A percentile compares a stretch with the other conserved stretches of the same genome.
These are phyloP conservation scores for Mediolabrus comicus DNA, from an alignment of 108 stramenopile species.

Conservation along the genomic window DNA sequence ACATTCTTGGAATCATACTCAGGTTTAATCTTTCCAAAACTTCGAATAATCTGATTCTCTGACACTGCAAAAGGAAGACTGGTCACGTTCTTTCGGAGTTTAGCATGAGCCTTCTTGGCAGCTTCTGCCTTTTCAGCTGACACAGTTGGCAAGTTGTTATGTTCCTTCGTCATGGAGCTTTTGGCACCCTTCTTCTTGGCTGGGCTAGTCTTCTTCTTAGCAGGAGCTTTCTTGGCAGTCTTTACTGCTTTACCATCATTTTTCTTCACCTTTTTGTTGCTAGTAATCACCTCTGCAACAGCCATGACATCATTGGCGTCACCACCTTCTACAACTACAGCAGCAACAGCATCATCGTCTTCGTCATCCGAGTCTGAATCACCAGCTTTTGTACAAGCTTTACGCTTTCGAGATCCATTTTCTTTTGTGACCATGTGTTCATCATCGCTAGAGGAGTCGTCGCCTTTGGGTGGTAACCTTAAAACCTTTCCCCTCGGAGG, in stretches of 20 bases:
- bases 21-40: constrained; percentile 67
- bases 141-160: constrained; percentile 13
- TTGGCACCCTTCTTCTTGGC: constrained; percentile 15
- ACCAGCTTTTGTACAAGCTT: constrained; percentile 1
- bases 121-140: constrained; percentile 55
- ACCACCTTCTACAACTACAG: constrained; percentile 21
- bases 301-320: constrained; percentile 22
- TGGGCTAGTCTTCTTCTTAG: constrained; percentile 28
- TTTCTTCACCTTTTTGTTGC: constrained; percentile 34
- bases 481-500: not conserved
- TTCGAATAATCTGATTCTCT: constrained; percentile 57
- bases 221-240: not conserved
- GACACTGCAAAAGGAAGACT: constrained; percentile 52
- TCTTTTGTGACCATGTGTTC: constrained; percentile 9
- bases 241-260: constrained; percentile 17
- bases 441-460: constrained; percentile 13
- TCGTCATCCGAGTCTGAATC: constrained; percentile 21
- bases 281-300: constrained; percentile 22
- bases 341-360: constrained; percentile 6
- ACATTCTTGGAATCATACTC: constrained; percentile 9
- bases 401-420: constrained; percentile 24
- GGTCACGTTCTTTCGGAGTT: constrained; percentile 53
- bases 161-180: constrained; percentile 5
- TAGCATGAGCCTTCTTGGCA: constrained; percentile 53
- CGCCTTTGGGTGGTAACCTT: not conserved